Evolutionary conservation across 768 basidiomycete species (phyloP).

Genomic region (Amanita brunnescens): DNA sequence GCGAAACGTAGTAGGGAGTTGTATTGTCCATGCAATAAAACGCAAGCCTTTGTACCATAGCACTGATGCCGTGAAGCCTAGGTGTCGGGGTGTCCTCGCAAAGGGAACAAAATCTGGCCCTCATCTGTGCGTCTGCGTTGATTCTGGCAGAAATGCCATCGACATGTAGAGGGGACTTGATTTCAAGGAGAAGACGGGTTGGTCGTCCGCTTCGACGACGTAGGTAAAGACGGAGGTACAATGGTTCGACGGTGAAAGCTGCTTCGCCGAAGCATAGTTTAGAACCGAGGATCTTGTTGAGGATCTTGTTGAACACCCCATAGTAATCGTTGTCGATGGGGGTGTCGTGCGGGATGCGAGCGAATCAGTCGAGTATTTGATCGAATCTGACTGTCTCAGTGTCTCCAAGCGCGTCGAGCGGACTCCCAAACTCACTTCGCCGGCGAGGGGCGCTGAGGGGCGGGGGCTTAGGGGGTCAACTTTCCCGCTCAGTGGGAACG

Average conservation of each 20-base stretch:
- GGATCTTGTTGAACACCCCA: constrained; percentile 6
- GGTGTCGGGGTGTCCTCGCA: constrained; percentile 6
- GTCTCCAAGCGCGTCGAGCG: no score
- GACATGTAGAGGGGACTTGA: constrained; percentile 9
- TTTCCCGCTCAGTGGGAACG: no score
- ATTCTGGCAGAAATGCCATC: constrained; percentile 8
- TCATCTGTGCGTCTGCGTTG: constrained; percentile 8
- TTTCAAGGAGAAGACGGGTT: constrained; percentile 10
- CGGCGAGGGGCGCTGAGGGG: no score
- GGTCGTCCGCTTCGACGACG: constrained; percentile 9
- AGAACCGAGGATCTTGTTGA: no score
- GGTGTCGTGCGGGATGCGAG: constrained; percentile 7
- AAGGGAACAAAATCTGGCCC: constrained; percentile 7
- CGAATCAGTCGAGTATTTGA: constrained; percentile 7
- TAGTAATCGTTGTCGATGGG: constrained; percentile 10
- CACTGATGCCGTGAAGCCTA: constrained; percentile 11
- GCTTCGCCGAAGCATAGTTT: no score
- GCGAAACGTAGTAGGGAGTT: not conserved
- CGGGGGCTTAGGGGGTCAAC: no score
- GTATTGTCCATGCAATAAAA: constrained; percentile 9
- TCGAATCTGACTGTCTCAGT: no score
- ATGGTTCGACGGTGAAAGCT: constrained; percentile 9
- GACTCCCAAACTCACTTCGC: no score
- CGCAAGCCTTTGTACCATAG: constrained; percentile 10
- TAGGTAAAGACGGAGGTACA: constrained; percentile 10